Evolutionary conservation across 495 filamentous ascomycete genomes (phyloP).

Genomic region (Penicillium silybi): DNA sequence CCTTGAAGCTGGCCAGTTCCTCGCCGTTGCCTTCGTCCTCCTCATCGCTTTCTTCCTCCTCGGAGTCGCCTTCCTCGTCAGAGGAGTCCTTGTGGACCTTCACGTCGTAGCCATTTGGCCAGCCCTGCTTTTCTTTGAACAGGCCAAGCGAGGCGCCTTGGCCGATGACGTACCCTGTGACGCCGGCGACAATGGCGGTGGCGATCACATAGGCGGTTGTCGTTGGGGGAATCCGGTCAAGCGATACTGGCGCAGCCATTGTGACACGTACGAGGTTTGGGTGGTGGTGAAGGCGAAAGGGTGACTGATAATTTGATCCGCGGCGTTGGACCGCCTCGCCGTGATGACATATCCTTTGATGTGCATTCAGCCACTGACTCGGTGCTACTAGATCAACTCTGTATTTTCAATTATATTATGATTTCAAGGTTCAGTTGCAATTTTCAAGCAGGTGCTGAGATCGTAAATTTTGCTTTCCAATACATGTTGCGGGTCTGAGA

Average conservation of each 20-base stretch:
- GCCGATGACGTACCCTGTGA: slow-evolving; percentile 63
- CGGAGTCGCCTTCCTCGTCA: slow-evolving; percentile 31
- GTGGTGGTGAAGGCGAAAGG: background rate
- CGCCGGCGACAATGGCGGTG: slow-evolving; percentile 59
- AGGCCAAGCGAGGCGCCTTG: slow-evolving; percentile 48
- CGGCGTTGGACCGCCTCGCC: background rate
- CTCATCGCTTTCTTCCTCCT: slow-evolving; percentile 28
- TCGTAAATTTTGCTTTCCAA: background rate
- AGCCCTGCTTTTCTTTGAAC: slow-evolving; percentile 44
- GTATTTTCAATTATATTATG: background rate
- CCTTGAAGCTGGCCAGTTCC: slow-evolving; percentile 44
- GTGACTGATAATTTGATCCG: background rate
- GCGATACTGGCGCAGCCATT: slow-evolving; percentile 36
- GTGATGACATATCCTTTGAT: background rate
- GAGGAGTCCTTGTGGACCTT: slow-evolving; percentile 45
- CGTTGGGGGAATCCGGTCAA: slow-evolving; percentile 41
- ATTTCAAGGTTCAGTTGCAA: background rate
- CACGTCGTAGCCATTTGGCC: slow-evolving; percentile 51
- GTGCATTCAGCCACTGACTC: background rate
- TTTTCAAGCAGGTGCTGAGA: background rate
- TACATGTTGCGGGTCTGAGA: background rate
- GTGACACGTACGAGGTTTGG: slow-evolving; percentile 2
- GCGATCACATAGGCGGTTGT: slow-evolving; percentile 54
- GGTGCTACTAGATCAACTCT: background rate
- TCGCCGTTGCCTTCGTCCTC: slow-evolving; percentile 39